Base-by-base conservation (phyloP, 2,329 filamentous ascomycete genomes). In the Hypoxylon sp. region DNA sequence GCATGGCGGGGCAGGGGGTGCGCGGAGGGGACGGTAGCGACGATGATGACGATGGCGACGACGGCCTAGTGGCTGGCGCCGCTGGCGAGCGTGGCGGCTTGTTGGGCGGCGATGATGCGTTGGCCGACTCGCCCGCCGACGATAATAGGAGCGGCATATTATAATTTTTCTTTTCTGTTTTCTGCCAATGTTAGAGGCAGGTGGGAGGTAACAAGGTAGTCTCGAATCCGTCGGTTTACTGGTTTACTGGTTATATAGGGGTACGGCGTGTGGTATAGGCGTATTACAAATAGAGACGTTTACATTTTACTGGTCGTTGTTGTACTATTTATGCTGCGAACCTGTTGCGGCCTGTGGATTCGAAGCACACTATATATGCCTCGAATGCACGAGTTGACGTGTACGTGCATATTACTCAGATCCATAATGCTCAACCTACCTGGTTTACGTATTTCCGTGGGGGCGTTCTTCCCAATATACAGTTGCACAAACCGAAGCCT, bases 1-100 rank as follows among this genome's bases (percentile, higher is more conserved):
- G 54, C 1, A 13, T 32, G 8, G 44, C 81, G 81, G 82, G 74
- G 80, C 82, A 53, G 78, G 83, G 68, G 76, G 35, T 77, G 76
- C 21, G 79, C 79, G 62, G 74, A 74, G 15, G 79, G 75, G 70
- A 77, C 72, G 62, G 74, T 8, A 66, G 32, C 17, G 54, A 39
- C 17, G 54, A 39, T 2, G 62, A 27, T 21, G 54, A 39, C 24
- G 24, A 24, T 2, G 62, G 21, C 0, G 72, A 67, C 3, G 64
- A 52, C 5, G 69, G 56, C 24, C 8, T 54, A 6, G 55, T 27
- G 27, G 13, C 27, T 10, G 65, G 21, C 3, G 61, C 21, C 0
- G 58, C n/a, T 2, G 68, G 62, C 2, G 73, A 74, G 55, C 66
- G 70, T 11, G 62, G 65, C 8, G 73, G 71, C 15, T 63, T 75